A percentile compares a stretch with the other conserved stretches of the same genome.
Conservation (phyloP, 352 stramenopile genomes). For the Globisporangium mamillatum region DNA sequence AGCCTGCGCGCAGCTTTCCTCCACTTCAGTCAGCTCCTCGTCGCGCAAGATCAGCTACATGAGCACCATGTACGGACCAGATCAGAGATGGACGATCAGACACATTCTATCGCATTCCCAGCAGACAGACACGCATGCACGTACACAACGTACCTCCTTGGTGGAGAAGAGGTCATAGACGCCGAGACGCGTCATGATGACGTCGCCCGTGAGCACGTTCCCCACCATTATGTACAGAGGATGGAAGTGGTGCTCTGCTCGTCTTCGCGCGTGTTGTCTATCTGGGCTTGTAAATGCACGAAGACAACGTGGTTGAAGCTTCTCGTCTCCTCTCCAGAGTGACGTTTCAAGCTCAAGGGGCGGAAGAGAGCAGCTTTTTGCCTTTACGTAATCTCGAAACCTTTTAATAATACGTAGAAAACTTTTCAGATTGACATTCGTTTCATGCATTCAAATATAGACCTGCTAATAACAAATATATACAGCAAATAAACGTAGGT, state of each 20-base stretch:
- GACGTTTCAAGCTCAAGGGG: slow-evolving; percentile 35
- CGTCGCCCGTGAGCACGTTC: slow-evolving; percentile 35
- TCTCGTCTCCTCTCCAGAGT: slow-evolving; percentile 4
- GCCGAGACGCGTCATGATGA: slow-evolving; percentile 55
- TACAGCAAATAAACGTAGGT: background rate
- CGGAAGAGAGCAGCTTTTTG: background rate
- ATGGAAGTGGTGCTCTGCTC: background rate
- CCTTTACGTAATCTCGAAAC: background rate
- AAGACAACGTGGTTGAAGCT: background rate
- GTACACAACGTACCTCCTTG: slow-evolving; percentile 49
- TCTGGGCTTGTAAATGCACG: background rate
- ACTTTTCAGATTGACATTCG: background rate
- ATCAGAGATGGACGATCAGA: background rate
- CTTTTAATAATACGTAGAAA: background rate
- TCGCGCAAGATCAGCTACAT: slow-evolving; percentile 71
- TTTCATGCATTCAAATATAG: background rate
- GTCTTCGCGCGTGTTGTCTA: background rate
- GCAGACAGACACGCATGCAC: background rate
- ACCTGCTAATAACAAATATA: background rate
- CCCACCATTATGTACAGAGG: background rate
- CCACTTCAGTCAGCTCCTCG: slow-evolving; percentile 43
- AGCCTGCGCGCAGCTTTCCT: slow-evolving; percentile 53
- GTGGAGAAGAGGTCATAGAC: slow-evolving; percentile 57
- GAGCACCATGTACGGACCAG: background rate
- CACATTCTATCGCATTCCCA: background rate